These are phyloP conservation scores for Tephrocybe rancida DNA, from an alignment of 768 basidiomycete species.

Conservation along the genomic window DNA sequence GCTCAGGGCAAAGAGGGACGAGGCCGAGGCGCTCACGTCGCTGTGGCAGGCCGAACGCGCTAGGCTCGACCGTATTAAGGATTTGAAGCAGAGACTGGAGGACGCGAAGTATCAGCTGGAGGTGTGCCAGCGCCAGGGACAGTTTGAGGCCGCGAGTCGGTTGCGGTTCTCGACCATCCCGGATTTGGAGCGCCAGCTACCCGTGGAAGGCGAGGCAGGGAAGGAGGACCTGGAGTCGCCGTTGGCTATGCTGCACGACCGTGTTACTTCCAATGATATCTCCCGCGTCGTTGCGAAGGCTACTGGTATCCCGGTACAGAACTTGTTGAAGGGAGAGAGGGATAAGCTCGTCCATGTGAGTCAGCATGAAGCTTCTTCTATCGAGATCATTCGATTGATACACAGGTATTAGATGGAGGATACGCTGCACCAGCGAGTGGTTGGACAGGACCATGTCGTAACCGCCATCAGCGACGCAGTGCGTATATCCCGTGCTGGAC, in stretches of 20 bases:
- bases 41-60: conserved; percentile 81
- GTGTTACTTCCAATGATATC: conserved; percentile 89
- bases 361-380: conserved; percentile 9
- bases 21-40: conserved; percentile 60
- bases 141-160: conserved; percentile 82
- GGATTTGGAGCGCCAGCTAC: conserved; percentile 73
- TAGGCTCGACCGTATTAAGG: conserved; percentile 69
- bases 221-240: conserved; percentile 47
- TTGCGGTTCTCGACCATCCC: conserved; percentile 87
- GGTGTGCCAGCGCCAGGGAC: conserved; percentile 86
- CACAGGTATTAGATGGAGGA: conserved; percentile 77
- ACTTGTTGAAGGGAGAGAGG: conserved; percentile 84
- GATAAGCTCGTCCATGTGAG: conserved; percentile 87
- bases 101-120: conserved; percentile 86
- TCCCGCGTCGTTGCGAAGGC: conserved; percentile 85
- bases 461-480: conserved; percentile 87
- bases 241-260: conserved; percentile 75
- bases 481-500: conserved; percentile 87
- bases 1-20: conserved; percentile 59
- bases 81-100: conserved; percentile 74
- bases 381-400: neutral
- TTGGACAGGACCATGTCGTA: conserved; percentile 93
- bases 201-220: conserved; percentile 47
- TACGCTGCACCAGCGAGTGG: conserved; percentile 67
- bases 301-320: conserved; percentile 91